A percentile compares a stretch with the other conserved stretches of the same genome.
phyloP scores from a whole-genome alignment of 129 eudicot species.

The Chrysanthemum lavandulifolium region DNA sequence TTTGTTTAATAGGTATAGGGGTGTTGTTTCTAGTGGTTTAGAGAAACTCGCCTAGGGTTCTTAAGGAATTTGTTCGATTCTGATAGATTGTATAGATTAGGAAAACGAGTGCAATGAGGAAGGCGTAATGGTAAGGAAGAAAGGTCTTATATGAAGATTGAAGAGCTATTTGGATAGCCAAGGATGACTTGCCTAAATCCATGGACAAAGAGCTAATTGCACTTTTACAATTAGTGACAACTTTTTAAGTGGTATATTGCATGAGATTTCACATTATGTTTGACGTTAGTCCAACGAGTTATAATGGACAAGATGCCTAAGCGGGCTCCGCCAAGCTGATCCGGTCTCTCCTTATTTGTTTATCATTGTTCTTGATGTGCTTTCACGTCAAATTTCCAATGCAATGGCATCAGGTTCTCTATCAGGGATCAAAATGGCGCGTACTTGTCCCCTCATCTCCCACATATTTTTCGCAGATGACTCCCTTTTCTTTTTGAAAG shows the following conservation, averaged over 20 bases:
- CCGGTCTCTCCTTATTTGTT: no score
- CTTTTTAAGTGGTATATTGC: constrained; percentile 2
- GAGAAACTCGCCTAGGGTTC: neutral
- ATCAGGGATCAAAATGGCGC: no score
- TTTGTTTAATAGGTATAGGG: neutral
- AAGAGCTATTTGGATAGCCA: constrained; percentile 60
- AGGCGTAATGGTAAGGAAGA: constrained; percentile 26
- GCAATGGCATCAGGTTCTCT: no score
- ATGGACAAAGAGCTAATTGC: neutral
- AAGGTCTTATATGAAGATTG: constrained; percentile 50
- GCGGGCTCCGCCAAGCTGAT: no score
- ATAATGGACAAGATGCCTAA: no score
- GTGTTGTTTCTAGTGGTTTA: neutral
- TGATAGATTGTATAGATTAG: neutral
- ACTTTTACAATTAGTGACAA: constrained; percentile 1
- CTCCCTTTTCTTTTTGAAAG: no score
- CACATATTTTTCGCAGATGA: no score
- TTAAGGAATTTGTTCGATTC: neutral
- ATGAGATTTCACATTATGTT: no score
- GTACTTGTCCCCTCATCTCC: no score
- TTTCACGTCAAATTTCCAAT: no score
- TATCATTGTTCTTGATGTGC: no score
- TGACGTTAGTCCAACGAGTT: no score
- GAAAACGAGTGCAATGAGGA: neutral
- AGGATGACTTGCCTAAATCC: constrained; percentile 79